These are phyloP conservation scores for Hymenoscyphus occultus DNA, from an alignment of 2,329 filamentous ascomycete species.

Conservation along the genomic window DNA sequence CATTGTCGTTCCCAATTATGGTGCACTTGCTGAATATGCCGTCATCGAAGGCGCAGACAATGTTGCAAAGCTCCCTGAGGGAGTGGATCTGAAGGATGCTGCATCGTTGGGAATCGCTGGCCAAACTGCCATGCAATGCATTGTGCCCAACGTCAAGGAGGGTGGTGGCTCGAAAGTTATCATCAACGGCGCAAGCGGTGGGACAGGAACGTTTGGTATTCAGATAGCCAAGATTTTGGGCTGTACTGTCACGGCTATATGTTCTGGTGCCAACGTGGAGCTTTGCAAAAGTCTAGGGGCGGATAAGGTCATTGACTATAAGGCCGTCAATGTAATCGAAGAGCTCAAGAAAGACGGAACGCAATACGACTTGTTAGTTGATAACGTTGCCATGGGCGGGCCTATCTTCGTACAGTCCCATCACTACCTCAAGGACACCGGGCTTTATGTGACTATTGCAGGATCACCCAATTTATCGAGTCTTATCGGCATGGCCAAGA, in stretches of 20 bases:
- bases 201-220: slow-evolving; percentile 56
- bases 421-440: too few species aligned
- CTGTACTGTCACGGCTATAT: slow-evolving; percentile 56
- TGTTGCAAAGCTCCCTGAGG: slow-evolving; percentile 11
- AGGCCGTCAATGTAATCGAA: slow-evolving; percentile 16
- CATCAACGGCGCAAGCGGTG: slow-evolving; percentile 63
- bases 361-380: slow-evolving; percentile 26
- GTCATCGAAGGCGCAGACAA: neutral
- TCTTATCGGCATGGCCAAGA: too few species aligned
- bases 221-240: slow-evolving; percentile 61
- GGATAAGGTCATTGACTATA: slow-evolving; percentile 22
- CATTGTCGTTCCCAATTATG: slow-evolving; percentile 14
- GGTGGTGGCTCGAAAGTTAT: slow-evolving; percentile 52
- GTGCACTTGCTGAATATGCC: slow-evolving; percentile 24
- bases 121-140: slow-evolving; percentile 40
- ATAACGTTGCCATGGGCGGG: slow-evolving; percentile 20
- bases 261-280: slow-evolving; percentile 54
- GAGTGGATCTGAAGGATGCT: slow-evolving; percentile 40
- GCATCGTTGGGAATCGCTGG: slow-evolving; percentile 41
- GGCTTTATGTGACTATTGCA: too few species aligned
- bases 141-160: slow-evolving; percentile 44
- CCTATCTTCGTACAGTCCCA: too few species aligned
- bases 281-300: slow-evolving; percentile 58
- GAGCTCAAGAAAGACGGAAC: slow-evolving; percentile 14
- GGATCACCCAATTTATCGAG: too few species aligned